Percentiles rank a stretch among this genome's conserved stretches.
phyloP scores from a whole-genome alignment of 2,329 filamentous ascomycete species.

The Xylariaceae sp. region DNA sequence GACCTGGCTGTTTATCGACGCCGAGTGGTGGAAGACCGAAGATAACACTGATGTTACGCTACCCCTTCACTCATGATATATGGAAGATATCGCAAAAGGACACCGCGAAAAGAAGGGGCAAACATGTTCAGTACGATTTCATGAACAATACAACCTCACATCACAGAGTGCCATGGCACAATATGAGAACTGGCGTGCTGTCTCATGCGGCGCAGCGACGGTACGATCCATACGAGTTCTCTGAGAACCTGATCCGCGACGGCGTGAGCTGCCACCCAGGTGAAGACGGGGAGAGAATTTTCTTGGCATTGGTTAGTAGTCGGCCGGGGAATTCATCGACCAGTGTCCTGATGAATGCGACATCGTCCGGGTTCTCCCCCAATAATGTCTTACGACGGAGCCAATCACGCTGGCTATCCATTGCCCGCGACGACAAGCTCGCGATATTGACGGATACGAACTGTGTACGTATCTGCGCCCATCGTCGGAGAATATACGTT shows the following conservation, averaged over 20 bases:
- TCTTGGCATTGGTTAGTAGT: background rate
- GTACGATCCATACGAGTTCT: constrained; percentile 22
- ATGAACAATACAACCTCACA: constrained; percentile 27
- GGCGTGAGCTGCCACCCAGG: constrained; percentile 24
- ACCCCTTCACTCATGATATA: constrained; percentile 21
- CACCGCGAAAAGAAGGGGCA: constrained; percentile 16
- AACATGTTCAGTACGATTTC: constrained; percentile 25
- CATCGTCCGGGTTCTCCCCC: constrained; percentile 1
- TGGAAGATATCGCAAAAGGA: constrained; percentile 20
- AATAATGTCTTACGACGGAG: constrained; percentile 6
- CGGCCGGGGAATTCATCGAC: background rate
- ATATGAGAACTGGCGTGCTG: constrained; percentile 22
- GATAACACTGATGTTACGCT: constrained; percentile 23
- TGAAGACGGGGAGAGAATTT: constrained; percentile 2
- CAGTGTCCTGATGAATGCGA: constrained; percentile 14
- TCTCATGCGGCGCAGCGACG: constrained; percentile 19
- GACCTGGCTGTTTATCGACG: constrained; percentile 29
- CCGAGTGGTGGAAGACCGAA: constrained; percentile 26
- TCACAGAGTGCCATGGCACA: constrained; percentile 24
- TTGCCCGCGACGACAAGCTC: background rate
- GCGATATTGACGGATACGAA: background rate
- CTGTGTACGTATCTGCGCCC: constrained; percentile 1
- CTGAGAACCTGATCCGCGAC: constrained; percentile 23
- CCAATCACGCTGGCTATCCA: constrained; percentile 1
- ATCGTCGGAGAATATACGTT: background rate